These are phyloP conservation scores for Penicillium lividum DNA, from an alignment of 495 filamentous ascomycete genomes.

Conservation along the genomic window DNA sequence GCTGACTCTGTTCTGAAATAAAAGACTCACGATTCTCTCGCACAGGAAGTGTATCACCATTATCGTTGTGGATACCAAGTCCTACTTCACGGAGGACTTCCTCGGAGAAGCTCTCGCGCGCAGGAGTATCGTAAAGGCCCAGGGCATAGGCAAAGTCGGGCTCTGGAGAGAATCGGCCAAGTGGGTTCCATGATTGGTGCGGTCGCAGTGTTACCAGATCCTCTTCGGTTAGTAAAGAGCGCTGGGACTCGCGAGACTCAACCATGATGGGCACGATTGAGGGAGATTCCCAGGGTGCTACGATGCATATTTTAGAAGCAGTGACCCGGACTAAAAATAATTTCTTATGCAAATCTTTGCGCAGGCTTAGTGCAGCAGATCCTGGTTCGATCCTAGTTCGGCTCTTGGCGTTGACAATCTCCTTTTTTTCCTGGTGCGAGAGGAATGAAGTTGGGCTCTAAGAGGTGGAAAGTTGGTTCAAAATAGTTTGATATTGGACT, in stretches of 20 bases:
- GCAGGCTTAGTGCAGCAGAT: not conserved
- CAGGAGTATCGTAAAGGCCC: not conserved
- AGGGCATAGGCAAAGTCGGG: slow-evolving; percentile 13
- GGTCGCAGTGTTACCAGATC: slow-evolving; percentile 16
- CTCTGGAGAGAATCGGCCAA: slow-evolving; percentile 16
- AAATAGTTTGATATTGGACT: not conserved
- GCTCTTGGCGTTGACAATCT: not conserved
- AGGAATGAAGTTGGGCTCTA: not conserved
- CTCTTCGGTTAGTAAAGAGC: slow-evolving; percentile 21
- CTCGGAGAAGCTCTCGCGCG: slow-evolving; percentile 20
- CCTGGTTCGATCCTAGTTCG: not conserved
- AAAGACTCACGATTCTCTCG: slow-evolving; percentile 11
- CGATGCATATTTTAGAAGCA: not conserved
- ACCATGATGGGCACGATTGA: slow-evolving; percentile 12
- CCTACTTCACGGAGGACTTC: slow-evolving; percentile 25
- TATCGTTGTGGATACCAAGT: slow-evolving; percentile 22
- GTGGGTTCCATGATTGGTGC: slow-evolving; percentile 23
- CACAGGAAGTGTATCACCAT: slow-evolving; percentile 10
- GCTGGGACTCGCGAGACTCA: slow-evolving; percentile 25
- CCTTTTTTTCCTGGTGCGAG: not conserved
- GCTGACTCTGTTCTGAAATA: slow-evolving; percentile 2
- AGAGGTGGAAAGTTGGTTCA: not conserved
- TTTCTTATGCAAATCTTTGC: not conserved
- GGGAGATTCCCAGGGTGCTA: not conserved
- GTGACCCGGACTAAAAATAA: not conserved